Evolutionary conservation across 371 early-diverging fungal genomes (phyloP), one percentile per base, ranked within the genome.

Genomic region (Circinella umbellata): DNA sequence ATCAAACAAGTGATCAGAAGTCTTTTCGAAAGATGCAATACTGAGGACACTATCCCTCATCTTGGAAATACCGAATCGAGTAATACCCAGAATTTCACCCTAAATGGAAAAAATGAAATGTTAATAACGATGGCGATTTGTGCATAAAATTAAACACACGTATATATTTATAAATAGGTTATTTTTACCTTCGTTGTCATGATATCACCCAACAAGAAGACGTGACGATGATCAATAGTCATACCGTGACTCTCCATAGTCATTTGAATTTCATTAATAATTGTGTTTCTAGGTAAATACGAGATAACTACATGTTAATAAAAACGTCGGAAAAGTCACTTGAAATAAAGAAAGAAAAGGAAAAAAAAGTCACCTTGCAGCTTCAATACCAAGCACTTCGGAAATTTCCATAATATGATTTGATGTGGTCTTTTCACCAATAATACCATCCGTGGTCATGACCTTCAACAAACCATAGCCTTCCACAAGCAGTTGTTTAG

Each of bases 11-110:
- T 99, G 99, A 76, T 99, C 99, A 0, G 98, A 96, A 3, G 99
- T 99, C 88, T 98, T 98, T 84, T 99, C 99, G 81, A 99, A 99
- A 47, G 98, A 98, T 2, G 99, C 99, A 74, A 99, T 88, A 97
- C 99, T 99, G 70, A 99, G 91, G n/a, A 99, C 99, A 75, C 95
- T 94, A 77, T 97, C 97, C 78, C 96, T 96, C 98, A 99, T 99
- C 88, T 98, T 98, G 68, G 96, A 93, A 67, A 99, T 96, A 81
- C 99, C 99, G 84, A 96, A 97, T 46, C 99, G 95, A 34, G 99
- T 99, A 69, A 99, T 99, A 73, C 99, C 99, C 35, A 99, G 83
- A 4, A 99, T 93, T 82, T 99, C 98, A 53, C 99, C 99, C 92
- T 88, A 72, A 17, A 69, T 13, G 15, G 17, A 51, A 14, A n/a